These are phyloP conservation scores for Pseudonectria buxi DNA, from an alignment of 2,329 filamentous ascomycete species.

Conservation along the genomic window DNA sequence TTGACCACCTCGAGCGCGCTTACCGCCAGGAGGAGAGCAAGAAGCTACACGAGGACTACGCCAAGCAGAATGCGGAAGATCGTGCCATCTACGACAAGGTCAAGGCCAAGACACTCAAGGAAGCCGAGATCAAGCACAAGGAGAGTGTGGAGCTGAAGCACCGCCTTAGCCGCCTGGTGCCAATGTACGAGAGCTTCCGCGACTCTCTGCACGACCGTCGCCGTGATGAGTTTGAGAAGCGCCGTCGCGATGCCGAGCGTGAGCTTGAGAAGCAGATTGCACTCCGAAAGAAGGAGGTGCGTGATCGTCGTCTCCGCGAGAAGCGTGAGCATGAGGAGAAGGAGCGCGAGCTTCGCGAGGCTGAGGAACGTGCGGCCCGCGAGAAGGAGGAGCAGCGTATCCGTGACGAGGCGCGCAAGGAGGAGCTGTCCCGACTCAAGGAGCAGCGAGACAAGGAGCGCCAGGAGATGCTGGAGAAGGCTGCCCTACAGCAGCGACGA, in stretches of 20 bases:
- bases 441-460: slow-evolving; percentile 60
- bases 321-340: slow-evolving; percentile 78
- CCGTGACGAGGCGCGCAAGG: slow-evolving; percentile 73
- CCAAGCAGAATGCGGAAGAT: slow-evolving; percentile 72
- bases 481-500: slow-evolving; percentile 66
- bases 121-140: slow-evolving; percentile 82
- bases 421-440: slow-evolving; percentile 60
- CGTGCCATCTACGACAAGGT: slow-evolving; percentile 70
- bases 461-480: slow-evolving; percentile 60
- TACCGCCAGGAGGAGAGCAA: slow-evolving; percentile 94
- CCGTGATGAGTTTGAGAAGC: slow-evolving; percentile 92
- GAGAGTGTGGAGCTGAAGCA: slow-evolving; percentile 91
- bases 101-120: slow-evolving; percentile 70
- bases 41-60: slow-evolving; percentile 82
- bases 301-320: slow-evolving; percentile 76
- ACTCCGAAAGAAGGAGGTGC: slow-evolving; percentile 78
- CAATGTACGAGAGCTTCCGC: slow-evolving; percentile 78
- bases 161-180: slow-evolving; percentile 76
- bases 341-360: slow-evolving; percentile 70
- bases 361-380: slow-evolving; percentile 71
- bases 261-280: slow-evolving; percentile 91
- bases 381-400: slow-evolving; percentile 82
- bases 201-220: slow-evolving; percentile 77
- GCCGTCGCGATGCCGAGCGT: slow-evolving; percentile 81
- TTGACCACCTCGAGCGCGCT: slow-evolving; percentile 94